Evolutionary conservation across 176 grass and related monocot species (phyloP).

Genomic region (Triticum timopheevii): DNA sequence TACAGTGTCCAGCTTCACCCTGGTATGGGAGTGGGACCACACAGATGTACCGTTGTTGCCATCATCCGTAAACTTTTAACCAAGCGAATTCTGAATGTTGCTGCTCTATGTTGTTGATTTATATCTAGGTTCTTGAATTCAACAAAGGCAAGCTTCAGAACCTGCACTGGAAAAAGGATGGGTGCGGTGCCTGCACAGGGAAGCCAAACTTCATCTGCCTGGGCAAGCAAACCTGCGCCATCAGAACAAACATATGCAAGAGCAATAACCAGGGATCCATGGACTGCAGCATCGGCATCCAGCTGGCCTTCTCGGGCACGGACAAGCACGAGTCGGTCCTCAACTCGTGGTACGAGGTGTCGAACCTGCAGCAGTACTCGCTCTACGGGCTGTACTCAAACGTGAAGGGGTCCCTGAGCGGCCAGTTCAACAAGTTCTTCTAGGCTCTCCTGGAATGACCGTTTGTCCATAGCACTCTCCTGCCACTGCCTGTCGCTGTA

Average conservation of each 20-base stretch:
- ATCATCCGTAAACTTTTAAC: background rate
- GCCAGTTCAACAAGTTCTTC: conserved; percentile 79
- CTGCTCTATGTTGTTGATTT: background rate
- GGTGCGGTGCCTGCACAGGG: conserved; percentile 65
- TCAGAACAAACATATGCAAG: conserved; percentile 74
- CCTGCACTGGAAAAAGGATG: conserved; percentile 88
- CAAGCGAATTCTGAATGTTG: conserved; percentile 26
- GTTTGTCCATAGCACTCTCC: conserved; percentile 37
- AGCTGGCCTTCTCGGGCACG: conserved; percentile 89
- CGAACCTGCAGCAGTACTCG: conserved; percentile 90
- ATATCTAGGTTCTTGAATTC: conserved; percentile 80
- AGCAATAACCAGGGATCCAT: conserved; percentile 69
- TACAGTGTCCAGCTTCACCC: conserved; percentile 88
- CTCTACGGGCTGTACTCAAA: conserved; percentile 86
- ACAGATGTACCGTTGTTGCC: conserved; percentile 7
- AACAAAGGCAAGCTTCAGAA: conserved; percentile 92
- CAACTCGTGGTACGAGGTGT: conserved; percentile 97
- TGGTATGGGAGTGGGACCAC: conserved; percentile 55
- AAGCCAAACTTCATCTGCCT: conserved; percentile 75
- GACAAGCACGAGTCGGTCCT: conserved; percentile 88
- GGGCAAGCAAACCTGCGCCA: conserved; percentile 68
- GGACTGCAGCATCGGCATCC: conserved; percentile 91
- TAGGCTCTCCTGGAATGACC: conserved; percentile 32
- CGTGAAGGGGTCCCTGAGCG: conserved; percentile 64
- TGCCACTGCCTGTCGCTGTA: conserved; percentile 13